phyloP scores from a whole-genome alignment of 495 filamentous ascomycete species.

The Cercophora newfieldiana region DNA sequence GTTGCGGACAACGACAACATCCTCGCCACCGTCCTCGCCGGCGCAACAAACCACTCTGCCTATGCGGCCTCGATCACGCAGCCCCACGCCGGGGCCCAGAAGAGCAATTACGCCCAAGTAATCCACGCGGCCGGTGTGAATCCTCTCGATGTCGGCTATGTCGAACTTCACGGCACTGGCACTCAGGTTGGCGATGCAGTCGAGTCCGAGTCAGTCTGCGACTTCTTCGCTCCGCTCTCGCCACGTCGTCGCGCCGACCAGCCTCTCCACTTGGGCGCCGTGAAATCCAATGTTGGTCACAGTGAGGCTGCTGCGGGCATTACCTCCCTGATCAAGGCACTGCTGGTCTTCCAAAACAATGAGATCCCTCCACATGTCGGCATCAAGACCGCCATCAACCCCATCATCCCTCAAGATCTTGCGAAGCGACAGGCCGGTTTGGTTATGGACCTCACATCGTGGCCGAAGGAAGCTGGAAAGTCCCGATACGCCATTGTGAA shows the following conservation, averaged over 20 bases:
- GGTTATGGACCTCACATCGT: conserved; percentile 13
- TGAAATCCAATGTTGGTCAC: conserved; percentile 79
- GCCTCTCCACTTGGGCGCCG: conserved; percentile 67
- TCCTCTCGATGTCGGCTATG: conserved; percentile 63
- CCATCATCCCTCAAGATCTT: conserved; percentile 20
- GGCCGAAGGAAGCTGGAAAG: conserved; percentile 39
- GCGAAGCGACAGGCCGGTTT: conserved; percentile 16
- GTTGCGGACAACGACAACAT: conserved; percentile 53
- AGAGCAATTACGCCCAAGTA: conserved; percentile 58
- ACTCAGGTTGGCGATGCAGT: conserved; percentile 68
- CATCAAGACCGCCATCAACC: conserved; percentile 63
- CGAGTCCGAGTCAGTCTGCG: conserved; percentile 64
- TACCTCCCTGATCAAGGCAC: conserved; percentile 67
- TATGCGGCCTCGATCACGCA: conserved; percentile 63
- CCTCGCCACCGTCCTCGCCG: conserved; percentile 52
- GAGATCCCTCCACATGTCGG: conserved; percentile 72
- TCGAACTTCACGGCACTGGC: conserved; percentile 77
- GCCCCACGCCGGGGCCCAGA: conserved; percentile 61
- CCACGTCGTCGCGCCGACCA: conserved; percentile 55
- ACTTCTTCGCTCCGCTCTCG: conserved; percentile 65
- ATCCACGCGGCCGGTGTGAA: conserved; percentile 57
- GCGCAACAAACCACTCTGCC: conserved; percentile 56
- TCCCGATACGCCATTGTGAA: conserved; percentile 49
- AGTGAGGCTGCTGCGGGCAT: conserved; percentile 74
- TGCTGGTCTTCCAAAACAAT: conserved; percentile 73